Percentiles rank a stretch among this genome's conserved stretches.
These are phyloP conservation scores for Verticillium nonalfalfae DNA, from an alignment of 2,329 filamentous ascomycete species.

Conservation along the genomic window DNA sequence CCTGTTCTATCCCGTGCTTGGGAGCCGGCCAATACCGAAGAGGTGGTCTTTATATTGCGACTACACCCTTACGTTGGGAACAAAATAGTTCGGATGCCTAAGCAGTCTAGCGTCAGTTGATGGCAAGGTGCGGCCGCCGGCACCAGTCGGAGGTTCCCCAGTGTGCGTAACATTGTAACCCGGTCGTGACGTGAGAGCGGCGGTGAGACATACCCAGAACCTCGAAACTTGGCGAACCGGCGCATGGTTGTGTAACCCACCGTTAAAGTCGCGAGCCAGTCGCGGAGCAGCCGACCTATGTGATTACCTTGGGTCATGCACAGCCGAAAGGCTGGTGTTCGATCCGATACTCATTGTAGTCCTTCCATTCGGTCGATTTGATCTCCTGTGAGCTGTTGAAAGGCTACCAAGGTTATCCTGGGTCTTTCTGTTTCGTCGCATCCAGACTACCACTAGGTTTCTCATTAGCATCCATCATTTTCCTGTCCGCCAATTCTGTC, in stretches of 20 bases:
- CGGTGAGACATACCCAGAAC: background rate
- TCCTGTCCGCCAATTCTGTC: too few relatives aligned
- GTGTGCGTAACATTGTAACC: background rate
- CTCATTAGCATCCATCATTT: too few relatives aligned
- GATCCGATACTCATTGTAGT: background rate
- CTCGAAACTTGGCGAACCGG: background rate
- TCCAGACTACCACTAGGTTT: too few relatives aligned
- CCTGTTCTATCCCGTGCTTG: background rate
- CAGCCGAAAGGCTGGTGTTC: background rate
- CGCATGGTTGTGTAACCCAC: background rate
- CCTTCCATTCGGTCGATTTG: too few relatives aligned
- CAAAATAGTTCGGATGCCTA: background rate
- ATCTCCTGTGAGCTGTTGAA: too few relatives aligned
- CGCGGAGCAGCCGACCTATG: background rate
- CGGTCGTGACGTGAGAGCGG: background rate
- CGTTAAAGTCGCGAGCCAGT: background rate
- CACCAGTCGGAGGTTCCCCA: background rate
- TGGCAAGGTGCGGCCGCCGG: background rate
- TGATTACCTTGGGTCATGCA: background rate
- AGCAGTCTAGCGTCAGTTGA: background rate
- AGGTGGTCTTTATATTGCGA: background rate
- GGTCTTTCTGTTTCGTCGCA: too few relatives aligned
- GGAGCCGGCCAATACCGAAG: background rate
- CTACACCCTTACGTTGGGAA: background rate
- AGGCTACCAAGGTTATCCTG: too few relatives aligned